Percentiles rank a stretch among this genome's conserved stretches.
Conservation (phyloP, 805 yeast genomes). For the Candida namnaoensis region DNA sequence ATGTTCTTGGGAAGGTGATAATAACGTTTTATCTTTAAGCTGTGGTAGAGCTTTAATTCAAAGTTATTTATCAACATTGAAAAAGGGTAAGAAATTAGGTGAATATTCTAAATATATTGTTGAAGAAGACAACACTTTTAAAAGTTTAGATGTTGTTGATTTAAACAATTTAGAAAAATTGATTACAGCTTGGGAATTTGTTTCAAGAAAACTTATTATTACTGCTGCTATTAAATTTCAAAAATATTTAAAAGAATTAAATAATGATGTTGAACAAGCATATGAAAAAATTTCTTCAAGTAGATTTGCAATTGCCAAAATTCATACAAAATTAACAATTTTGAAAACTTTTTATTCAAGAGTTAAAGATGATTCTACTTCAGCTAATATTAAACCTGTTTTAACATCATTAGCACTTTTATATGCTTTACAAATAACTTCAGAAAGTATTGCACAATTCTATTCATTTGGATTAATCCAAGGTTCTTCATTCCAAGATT, state of each 20-base stretch:
- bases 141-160: slow-evolving; percentile 46
- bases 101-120: slow-evolving; percentile 16
- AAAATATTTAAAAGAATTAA: slow-evolving; percentile 34
- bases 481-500: not conserved
- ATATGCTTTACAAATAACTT: not conserved
- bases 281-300: slow-evolving; percentile 16
- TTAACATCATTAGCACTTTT: not conserved
- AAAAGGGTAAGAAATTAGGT: slow-evolving; percentile 22
- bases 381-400: not conserved
- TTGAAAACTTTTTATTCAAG: not conserved
- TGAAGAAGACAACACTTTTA: slow-evolving; percentile 22
- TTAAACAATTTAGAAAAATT: slow-evolving; percentile 52
- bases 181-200: slow-evolving; percentile 52
- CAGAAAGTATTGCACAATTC: not conserved
- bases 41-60: slow-evolving; percentile 64
- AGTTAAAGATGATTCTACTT: not conserved
- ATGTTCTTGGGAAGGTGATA: slow-evolving; percentile 98
- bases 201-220: slow-evolving; percentile 32
- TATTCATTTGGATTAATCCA: not conserved
- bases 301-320: slow-evolving; percentile 10
- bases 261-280: slow-evolving; percentile 29
- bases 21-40: slow-evolving; percentile 75
- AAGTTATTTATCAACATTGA: slow-evolving; percentile 29
- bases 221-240: slow-evolving; percentile 22
- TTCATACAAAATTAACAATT: not conserved